Evolutionary conservation across 495 filamentous ascomycete genomes (phyloP), one percentile per base, ranked within the genome.

Genomic region (Penicillium taxi): DNA sequence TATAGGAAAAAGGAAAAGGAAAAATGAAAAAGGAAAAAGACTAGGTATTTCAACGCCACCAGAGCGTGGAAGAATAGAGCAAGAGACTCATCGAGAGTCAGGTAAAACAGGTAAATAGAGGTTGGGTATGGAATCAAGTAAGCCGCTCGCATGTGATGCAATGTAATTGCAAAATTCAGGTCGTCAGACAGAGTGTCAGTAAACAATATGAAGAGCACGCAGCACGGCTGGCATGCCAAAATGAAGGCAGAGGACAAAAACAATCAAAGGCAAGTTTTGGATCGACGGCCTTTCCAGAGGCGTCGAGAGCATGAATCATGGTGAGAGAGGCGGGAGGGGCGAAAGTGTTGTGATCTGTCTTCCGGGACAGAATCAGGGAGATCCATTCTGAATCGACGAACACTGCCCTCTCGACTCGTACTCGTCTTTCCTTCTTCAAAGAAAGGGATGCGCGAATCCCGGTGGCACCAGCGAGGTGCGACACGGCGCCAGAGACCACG

Each of bases 351-450:
- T 20, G 34, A 4, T 39, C 35, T 16, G 29, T 14, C 15, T 63
- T 59, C 23, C 68, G 65, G 5, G n/a, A n/a, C n/a, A n/a, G n/a
- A n/a, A n/a, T 50, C 47, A 0, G 62, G 58, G 2, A 70, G 29
- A 56, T 71, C 65, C 62, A 73, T 63, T n/a, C 69, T 56, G 35
- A 69, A 70, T 14, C 69, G 52, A 12, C 69, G 53, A 19, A 73
- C 66, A 15, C 66, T 73, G 0, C 66, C 69, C 37, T 62, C 66
- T 14, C 67, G 62, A 22, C 59, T 61, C 0, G 48, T 50, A 22
- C 59, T 61, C 0, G 48, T 50, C 19, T 63, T 63, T 0, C 48
- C 58, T 32, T 67, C 60, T 37, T 70, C 63, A 23, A 65, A 66
- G 47, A 73, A 65, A 1, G 64, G 58, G 8, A 42, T 55, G 16